phyloP scores from a whole-genome alignment of 805 yeast species.

The Hanseniaspora valbyensis region DNA sequence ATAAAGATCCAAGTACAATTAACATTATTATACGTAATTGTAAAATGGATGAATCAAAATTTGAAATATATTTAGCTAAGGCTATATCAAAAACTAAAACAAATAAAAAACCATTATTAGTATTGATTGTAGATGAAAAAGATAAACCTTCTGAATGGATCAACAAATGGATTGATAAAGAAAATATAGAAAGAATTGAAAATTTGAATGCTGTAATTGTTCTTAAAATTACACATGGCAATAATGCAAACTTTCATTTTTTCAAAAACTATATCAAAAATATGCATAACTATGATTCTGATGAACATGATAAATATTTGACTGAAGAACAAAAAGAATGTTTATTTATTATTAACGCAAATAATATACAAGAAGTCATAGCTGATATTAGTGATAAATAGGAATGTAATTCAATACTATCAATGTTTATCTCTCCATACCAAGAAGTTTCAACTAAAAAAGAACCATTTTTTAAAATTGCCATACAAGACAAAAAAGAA shows the following conservation, averaged over 20 bases:
- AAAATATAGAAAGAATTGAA: neutral
- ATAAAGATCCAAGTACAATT: too few species aligned
- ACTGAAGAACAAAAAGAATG: neutral
- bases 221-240: neutral
- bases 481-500: neutral
- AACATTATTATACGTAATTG: neutral
- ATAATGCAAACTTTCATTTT: neutral
- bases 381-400: neutral
- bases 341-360: neutral
- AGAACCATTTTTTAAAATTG: neutral
- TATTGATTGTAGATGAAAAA: neutral
- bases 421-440: neutral
- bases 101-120: constrained; percentile 6
- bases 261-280: neutral
- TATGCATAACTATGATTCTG: neutral
- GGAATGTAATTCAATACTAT: neutral
- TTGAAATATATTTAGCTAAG: constrained; percentile 1
- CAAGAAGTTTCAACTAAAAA: neutral
- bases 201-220: neutral
- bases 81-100: neutral
- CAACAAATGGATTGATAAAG: constrained; percentile 4
- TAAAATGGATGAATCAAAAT: neutral
- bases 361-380: constrained; percentile 1
- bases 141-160: neutral
- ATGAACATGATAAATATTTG: neutral